Evolutionary conservation across 192 early-diverging fungal species (phyloP).

Genomic region (Coemansia javaensis): DNA sequence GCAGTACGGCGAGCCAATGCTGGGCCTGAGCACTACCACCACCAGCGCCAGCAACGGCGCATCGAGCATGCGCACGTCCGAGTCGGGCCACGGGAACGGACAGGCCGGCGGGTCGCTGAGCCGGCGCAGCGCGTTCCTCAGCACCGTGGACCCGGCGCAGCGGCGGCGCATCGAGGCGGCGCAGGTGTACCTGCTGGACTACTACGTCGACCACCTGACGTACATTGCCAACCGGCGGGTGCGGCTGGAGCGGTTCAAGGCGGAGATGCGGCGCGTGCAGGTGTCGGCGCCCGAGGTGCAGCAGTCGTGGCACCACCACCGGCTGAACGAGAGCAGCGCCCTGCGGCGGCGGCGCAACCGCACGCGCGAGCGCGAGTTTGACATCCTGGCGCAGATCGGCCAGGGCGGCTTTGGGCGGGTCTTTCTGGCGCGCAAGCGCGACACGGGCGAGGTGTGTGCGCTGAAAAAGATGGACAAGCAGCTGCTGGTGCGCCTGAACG

Average conservation of each 20-base stretch:
- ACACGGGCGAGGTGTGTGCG: slow-evolving; percentile 65
- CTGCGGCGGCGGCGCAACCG: slow-evolving; percentile 67
- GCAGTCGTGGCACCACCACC: slow-evolving; percentile 38
- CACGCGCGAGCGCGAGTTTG: slow-evolving; percentile 61
- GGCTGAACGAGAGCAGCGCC: slow-evolving; percentile 53
- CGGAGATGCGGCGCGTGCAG: slow-evolving; percentile 39
- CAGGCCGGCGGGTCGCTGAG: slow-evolving; percentile 44
- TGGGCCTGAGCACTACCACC: slow-evolving; percentile 1
- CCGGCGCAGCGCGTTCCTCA: slow-evolving; percentile 43
- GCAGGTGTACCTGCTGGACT: slow-evolving; percentile 67
- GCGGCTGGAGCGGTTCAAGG: slow-evolving; percentile 56
- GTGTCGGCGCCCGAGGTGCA: slow-evolving; percentile 35
- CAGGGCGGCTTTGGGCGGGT: slow-evolving; percentile 81
- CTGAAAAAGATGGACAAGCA: slow-evolving; percentile 76
- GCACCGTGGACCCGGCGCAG: slow-evolving; percentile 40
- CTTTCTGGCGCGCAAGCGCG: slow-evolving; percentile 65
- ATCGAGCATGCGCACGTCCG: background rate
- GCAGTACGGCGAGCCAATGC: background rate
- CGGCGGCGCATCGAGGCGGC: slow-evolving; percentile 49
- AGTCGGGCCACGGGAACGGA: slow-evolving; percentile 3
- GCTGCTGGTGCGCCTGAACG: slow-evolving; percentile 58
- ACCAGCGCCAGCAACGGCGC: background rate
- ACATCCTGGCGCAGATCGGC: slow-evolving; percentile 67
- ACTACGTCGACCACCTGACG: slow-evolving; percentile 77
- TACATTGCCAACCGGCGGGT: slow-evolving; percentile 66